Evolutionary conservation across 345 rosid species (phyloP).

Genomic region (Gossypium australe): DNA sequence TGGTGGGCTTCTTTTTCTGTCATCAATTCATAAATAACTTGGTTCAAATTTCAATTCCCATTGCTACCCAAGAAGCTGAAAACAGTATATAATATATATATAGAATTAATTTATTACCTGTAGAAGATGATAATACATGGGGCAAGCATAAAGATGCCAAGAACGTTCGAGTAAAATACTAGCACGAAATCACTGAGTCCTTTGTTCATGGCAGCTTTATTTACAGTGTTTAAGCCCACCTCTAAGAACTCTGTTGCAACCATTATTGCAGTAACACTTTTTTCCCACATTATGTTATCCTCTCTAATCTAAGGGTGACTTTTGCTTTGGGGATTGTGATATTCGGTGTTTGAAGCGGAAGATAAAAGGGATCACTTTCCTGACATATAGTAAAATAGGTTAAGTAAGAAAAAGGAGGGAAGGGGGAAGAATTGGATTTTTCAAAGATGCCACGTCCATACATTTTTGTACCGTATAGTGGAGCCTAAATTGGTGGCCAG

Average conservation of each 20-base stretch:
- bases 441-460: background rate
- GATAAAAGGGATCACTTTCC: conserved; percentile 6
- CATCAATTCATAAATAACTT: background rate
- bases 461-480: background rate
- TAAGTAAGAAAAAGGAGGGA: background rate
- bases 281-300: conserved; percentile 6
- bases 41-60: background rate
- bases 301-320: background rate
- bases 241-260: conserved; percentile 23
- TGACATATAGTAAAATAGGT: background rate
- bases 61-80: background rate
- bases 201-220: conserved; percentile 26
- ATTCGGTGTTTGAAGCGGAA: background rate
- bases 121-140: conserved; percentile 25
- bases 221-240: conserved; percentile 25
- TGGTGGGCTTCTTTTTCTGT: conserved; percentile 15
- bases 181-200: conserved; percentile 23
- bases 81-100: background rate
- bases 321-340: background rate
- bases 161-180: conserved; percentile 21
- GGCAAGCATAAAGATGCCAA: conserved; percentile 25
- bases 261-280: conserved; percentile 19
- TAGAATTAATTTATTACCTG: conserved; percentile 15
- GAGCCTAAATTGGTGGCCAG: background rate
- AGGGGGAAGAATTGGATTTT: background rate